A percentile compares a stretch with the other conserved stretches of the same genome.
Evolutionary conservation across 129 eudicot species (phyloP).

Genomic region (Saussurea involucrata): DNA sequence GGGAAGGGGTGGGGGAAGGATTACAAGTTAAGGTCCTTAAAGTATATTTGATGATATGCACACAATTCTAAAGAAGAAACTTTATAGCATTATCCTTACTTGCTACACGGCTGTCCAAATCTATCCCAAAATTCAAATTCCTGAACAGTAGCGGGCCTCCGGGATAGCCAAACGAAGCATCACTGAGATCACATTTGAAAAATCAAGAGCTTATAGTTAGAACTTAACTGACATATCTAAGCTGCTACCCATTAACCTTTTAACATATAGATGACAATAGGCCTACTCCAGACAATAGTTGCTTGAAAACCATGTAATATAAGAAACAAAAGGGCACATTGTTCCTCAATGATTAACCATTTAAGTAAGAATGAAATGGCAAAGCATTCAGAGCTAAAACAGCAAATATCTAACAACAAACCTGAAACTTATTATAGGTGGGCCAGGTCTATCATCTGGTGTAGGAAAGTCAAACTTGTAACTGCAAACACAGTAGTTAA

Average conservation of each 20-base stretch:
- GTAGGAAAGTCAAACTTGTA: slow-evolving; percentile 98
- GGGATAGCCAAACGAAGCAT: slow-evolving; percentile 98
- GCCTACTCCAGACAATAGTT: background rate
- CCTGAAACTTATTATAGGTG: slow-evolving; percentile 99
- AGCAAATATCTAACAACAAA: slow-evolving; percentile 19
- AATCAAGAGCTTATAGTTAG: background rate
- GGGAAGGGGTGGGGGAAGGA: background rate
- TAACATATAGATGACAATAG: background rate
- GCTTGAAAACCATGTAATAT: slow-evolving; percentile 1
- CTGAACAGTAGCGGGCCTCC: slow-evolving; percentile 90
- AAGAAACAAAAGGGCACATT: slow-evolving; percentile 2
- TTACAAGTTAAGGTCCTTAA: slow-evolving; percentile 8
- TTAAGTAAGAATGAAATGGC: background rate
- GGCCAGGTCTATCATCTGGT: slow-evolving; percentile 96
- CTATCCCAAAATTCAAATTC: slow-evolving; percentile 94
- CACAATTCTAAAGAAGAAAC: background rate
- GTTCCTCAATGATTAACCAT: slow-evolving; percentile 8
- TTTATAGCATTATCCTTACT: slow-evolving; percentile 50
- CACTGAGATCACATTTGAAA: slow-evolving; percentile 50
- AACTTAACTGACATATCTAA: background rate
- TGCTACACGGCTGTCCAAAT: slow-evolving; percentile 97
- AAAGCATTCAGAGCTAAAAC: slow-evolving; percentile 7
- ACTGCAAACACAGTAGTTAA: slow-evolving; percentile 41
- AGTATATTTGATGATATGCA: slow-evolving; percentile 1
- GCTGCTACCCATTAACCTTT: background rate